Conservation (phyloP, 164 flowering plant genomes). For the Piper betle region DNA sequence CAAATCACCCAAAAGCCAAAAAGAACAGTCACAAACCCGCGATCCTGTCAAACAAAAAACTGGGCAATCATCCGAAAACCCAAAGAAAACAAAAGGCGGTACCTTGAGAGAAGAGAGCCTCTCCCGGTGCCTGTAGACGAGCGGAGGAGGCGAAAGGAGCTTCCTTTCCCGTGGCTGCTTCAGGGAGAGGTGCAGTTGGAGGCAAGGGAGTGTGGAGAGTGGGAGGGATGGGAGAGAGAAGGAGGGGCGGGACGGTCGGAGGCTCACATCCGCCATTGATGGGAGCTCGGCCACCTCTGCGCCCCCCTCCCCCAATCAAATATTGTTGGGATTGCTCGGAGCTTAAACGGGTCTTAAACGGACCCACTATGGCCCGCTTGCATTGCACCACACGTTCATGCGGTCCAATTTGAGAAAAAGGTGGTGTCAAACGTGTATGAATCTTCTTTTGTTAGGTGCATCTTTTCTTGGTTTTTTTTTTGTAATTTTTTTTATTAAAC, state of each 20-base stretch:
- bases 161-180: slow-evolving; percentile 11
- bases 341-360: too few relatives aligned
- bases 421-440: too few relatives aligned
- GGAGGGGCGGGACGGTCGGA: slow-evolving; percentile 19
- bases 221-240: slow-evolving; percentile 10
- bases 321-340: too few relatives aligned
- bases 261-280: slow-evolving; percentile 42
- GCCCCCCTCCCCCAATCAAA: too few relatives aligned
- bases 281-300: background rate
- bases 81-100: background rate
- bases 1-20: background rate
- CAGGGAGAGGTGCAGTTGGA: slow-evolving; percentile 11
- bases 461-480: too few relatives aligned
- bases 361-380: background rate
- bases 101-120: slow-evolving; percentile 18
- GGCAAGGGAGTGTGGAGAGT: background rate
- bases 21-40: background rate
- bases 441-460: too few relatives aligned
- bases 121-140: slow-evolving; percentile 9
- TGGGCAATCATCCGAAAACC: background rate
- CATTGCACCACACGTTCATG: background rate
- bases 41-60: too few relatives aligned
- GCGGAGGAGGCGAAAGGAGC: slow-evolving; percentile 5
- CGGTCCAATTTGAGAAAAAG: background rate
- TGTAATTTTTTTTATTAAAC: too few relatives aligned